Base-by-base conservation (phyloP, 2,329 filamentous ascomycete genomes). In the Hymenoscyphus occultus region DNA sequence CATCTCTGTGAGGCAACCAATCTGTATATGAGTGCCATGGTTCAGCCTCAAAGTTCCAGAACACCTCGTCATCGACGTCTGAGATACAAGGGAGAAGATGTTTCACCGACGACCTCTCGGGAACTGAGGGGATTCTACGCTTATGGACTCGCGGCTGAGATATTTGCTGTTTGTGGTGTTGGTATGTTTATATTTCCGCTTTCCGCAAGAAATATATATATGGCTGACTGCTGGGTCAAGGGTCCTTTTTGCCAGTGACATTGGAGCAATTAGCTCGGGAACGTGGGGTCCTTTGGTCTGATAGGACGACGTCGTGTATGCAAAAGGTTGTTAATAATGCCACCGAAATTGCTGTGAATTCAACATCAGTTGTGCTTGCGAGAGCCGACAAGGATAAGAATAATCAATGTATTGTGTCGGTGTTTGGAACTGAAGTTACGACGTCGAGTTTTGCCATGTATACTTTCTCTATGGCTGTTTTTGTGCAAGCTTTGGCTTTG, bases 371-470 rank as follows among this genome's bases (percentile, higher is more conserved):
- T 64, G 64, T 74, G 28, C 51, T 73, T 48, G 59, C 58, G 19
- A 72, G 73, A 67, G 67, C 69, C 31, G 42, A 66, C 12, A 67
- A 68, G n/a, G 35, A 66, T 14, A 64, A 72, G 56, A 71, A 70
- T 42, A 71, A 71, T 35, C 73, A 74, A 65, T 99, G 94, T 75
- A 81, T 98, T 64, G 87, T 98, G 65, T 85, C 88, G 67, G 82
- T 97, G 1, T 80, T 96, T 39, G 94, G 93, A 12, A 76, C 89
- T 62, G 90, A 96, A 73, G 88, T 98, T 79, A 98, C 97, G 77
- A 97, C 94, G 0, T 93, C 94, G 42, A 96, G 91, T 77, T 97
- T 97, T 77, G 93, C 93, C 75, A 96, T 98, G 92, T 98, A 98
- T 79, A 97, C 93, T 0, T 98, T 98, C 78, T 96, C 93, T 64